Percentiles rank a stretch among this genome's conserved stretches.
Conservation (phyloP, 2,329 filamentous ascomycete species). For the Ophioceras dolichostomum region DNA sequence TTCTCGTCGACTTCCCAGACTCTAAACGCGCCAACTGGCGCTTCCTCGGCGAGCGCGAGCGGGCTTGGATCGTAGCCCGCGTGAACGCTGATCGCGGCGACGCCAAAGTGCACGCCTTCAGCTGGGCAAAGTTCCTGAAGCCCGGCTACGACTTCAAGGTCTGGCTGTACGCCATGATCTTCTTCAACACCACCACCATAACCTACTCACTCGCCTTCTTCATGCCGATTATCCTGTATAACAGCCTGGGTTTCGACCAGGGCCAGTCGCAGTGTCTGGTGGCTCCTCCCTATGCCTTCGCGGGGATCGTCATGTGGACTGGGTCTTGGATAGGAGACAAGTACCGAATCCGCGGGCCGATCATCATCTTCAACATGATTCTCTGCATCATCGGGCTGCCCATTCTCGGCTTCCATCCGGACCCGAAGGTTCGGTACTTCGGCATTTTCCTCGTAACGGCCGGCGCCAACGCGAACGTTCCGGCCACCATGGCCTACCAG, state of each 20-base stretch:
- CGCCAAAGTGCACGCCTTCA: conserved; percentile 39
- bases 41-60: conserved; percentile 40
- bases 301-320: conserved; percentile 47
- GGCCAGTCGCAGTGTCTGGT: conserved; percentile 57
- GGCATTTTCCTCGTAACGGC: conserved; percentile 67
- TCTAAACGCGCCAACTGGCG: conserved; percentile 34
- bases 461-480: conserved; percentile 67
- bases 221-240: conserved; percentile 58
- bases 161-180: conserved; percentile 49
- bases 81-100: conserved; percentile 48
- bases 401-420: conserved; percentile 56
- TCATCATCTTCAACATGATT: conserved; percentile 53
- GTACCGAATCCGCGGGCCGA: conserved; percentile 51
- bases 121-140: conserved; percentile 30
- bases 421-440: conserved; percentile 50
- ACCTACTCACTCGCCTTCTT: conserved; percentile 71
- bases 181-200: conserved; percentile 57
- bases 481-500: conserved; percentile 65
- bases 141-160: conserved; percentile 41
- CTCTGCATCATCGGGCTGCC: conserved; percentile 57
- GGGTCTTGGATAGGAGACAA: conserved; percentile 55
- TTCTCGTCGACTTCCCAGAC: conserved; percentile 54
- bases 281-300: conserved; percentile 56
- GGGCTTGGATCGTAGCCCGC: conserved; percentile 36
- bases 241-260: conserved; percentile 50